These are phyloP conservation scores for Onygenales sp. DNA, from an alignment of 2,329 filamentous ascomycete species.

Conservation along the genomic window DNA sequence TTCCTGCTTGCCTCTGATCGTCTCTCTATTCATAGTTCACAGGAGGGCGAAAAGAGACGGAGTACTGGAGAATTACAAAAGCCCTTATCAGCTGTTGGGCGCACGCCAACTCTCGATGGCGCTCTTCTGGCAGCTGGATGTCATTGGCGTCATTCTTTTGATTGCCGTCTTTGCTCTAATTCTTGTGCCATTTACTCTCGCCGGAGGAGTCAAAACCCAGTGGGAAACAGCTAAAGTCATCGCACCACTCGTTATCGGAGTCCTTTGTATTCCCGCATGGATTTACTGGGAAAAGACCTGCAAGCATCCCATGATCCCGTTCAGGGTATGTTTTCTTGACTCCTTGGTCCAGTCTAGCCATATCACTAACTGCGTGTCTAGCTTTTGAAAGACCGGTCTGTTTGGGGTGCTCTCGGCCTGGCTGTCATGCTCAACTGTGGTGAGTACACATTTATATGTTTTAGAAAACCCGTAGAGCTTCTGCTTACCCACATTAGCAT, in stretches of 20 bases:
- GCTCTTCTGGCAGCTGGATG: conserved; percentile 50
- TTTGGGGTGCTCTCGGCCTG: conserved; percentile 55
- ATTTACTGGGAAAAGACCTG: conserved; percentile 45
- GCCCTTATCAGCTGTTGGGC: conserved; percentile 36
- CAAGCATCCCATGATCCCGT: conserved; percentile 49
- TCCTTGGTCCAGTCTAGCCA: neutral
- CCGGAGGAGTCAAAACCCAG: conserved; percentile 38
- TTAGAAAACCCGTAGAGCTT: neutral
- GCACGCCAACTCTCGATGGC: conserved; percentile 25
- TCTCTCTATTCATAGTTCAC: conserved; percentile 42
- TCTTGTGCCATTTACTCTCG: conserved; percentile 49
- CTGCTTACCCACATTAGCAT: conserved; percentile 23
- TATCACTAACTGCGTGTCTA: conserved; percentile 8
- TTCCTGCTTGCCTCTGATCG: conserved; percentile 46
- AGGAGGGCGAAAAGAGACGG: conserved; percentile 45
- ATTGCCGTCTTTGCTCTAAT: conserved; percentile 44
- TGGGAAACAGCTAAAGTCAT: conserved; percentile 46
- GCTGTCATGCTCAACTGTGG: conserved; percentile 47
- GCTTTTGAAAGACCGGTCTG: conserved; percentile 53
- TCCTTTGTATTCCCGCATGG: conserved; percentile 41
- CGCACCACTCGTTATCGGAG: conserved; percentile 42
- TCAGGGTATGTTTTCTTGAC: conserved; percentile 28
- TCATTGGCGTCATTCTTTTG: conserved; percentile 44
- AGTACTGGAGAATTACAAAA: conserved; percentile 36
- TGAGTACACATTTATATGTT: neutral